A percentile compares a stretch with the other conserved stretches of the same genome.
These are phyloP conservation scores for Fusarium keratoplasticum DNA, from an alignment of 2,329 filamentous ascomycete genomes.

Conservation along the genomic window DNA sequence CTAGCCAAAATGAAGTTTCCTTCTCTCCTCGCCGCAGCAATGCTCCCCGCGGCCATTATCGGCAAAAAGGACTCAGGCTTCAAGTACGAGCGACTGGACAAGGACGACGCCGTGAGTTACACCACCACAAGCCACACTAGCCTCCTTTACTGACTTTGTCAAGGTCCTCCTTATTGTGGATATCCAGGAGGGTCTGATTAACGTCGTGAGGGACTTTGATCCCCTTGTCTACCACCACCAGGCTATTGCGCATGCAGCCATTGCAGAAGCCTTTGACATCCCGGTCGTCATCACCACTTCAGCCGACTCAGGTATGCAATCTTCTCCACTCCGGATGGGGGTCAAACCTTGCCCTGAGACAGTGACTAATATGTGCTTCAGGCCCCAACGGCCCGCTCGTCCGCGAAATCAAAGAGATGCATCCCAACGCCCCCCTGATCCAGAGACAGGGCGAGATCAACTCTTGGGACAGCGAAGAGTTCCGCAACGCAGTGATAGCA, in stretches of 20 bases:
- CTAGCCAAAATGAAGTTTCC: conserved; percentile 7
- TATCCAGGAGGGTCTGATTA: conserved; percentile 7
- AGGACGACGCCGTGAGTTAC: not conserved
- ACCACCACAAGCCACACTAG: not conserved
- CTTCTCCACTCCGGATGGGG: not conserved
- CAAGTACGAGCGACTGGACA: conserved; percentile 5
- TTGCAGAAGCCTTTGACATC: conserved; percentile 6
- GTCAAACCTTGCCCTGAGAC: not conserved
- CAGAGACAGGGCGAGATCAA: conserved; percentile 12
- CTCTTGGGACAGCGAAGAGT: conserved; percentile 8
- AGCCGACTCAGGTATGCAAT: conserved; percentile 4
- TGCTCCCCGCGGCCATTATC: not conserved
- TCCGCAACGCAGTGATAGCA: conserved; percentile 5
- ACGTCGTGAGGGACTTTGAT: conserved; percentile 7
- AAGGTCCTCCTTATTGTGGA: conserved; percentile 13
- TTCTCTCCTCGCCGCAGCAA: not conserved
- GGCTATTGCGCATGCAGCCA: not conserved
- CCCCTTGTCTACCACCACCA: not conserved
- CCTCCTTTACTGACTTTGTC: not conserved
- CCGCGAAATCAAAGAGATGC: conserved; percentile 13
- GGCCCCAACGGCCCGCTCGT: conserved; percentile 8
- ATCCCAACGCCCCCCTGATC: conserved; percentile 5
- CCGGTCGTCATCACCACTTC: conserved; percentile 11
- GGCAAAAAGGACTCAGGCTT: not conserved
- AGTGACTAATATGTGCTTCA: not conserved